A percentile compares a stretch with the other conserved stretches of the same genome.
phyloP scores from a whole-genome alignment of 495 filamentous ascomycete genomes.

The Tuber melanosporum region DNA sequence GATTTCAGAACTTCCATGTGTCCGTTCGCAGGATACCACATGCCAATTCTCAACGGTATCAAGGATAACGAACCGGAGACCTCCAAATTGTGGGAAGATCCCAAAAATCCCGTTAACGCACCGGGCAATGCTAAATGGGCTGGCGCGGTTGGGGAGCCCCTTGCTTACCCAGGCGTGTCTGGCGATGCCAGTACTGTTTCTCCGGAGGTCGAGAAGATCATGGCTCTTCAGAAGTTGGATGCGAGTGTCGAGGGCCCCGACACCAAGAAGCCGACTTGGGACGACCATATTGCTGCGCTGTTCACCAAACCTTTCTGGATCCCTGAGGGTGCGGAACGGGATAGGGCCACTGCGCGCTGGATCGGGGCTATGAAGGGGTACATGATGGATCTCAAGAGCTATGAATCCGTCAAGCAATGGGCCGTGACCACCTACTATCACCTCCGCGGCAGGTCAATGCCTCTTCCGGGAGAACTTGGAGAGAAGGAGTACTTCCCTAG shows the following conservation, averaged over 20 bases:
- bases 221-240: background rate
- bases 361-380: slow-evolving; percentile 15
- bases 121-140: background rate
- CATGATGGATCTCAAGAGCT: slow-evolving; percentile 19
- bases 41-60: slow-evolving; percentile 1
- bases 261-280: slow-evolving; percentile 20
- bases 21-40: background rate
- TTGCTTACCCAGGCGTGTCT: background rate
- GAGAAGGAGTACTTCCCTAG: slow-evolving; percentile 26
- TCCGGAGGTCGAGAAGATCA: background rate
- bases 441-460: slow-evolving; percentile 23
- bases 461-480: slow-evolving; percentile 22
- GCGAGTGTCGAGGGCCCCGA: background rate
- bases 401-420: slow-evolving; percentile 13
- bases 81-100: slow-evolving; percentile 1
- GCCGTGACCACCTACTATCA: slow-evolving; percentile 28
- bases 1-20: slow-evolving; percentile 3
- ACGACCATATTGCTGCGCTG: slow-evolving; percentile 13
- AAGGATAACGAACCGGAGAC: background rate
- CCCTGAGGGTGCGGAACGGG: slow-evolving; percentile 2
- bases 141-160: background rate
- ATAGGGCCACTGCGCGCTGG: slow-evolving; percentile 6
- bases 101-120: background rate
- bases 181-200: background rate
- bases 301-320: slow-evolving; percentile 25